Evolutionary conservation across 1,284 basidiomycete species (phyloP).

Genomic region (Leccinum griseonigrum): DNA sequence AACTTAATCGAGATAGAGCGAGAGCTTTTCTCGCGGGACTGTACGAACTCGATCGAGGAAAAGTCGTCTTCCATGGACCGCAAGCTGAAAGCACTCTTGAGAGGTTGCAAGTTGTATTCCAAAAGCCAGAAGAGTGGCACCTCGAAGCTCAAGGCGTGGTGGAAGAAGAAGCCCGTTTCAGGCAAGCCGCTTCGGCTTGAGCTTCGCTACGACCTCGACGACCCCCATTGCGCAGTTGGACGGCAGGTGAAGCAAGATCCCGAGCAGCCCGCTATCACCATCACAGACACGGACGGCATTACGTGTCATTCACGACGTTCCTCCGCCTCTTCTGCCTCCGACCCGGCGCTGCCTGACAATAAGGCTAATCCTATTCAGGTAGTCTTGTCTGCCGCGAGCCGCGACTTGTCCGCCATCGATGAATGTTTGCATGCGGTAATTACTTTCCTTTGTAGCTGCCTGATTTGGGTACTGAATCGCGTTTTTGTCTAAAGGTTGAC

Average conservation of each 20-base stretch:
- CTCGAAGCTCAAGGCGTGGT: constrained; percentile 58
- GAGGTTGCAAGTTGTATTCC: constrained; percentile 39
- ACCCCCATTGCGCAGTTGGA: constrained; percentile 38
- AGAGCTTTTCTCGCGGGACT: constrained; percentile 31
- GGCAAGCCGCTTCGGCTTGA: constrained; percentile 37
- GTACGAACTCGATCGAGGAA: constrained; percentile 27
- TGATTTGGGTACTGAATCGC: constrained; percentile 15
- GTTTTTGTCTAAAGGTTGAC: constrained; percentile 41
- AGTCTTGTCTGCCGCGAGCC: constrained; percentile 48
- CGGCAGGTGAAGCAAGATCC: constrained; percentile 34
- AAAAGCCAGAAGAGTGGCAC: constrained; percentile 37
- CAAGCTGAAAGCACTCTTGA: constrained; percentile 36
- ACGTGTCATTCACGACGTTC: constrained; percentile 14
- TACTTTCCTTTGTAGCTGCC: constrained; percentile 7
- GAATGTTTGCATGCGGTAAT: constrained; percentile 35
- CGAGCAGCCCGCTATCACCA: constrained; percentile 20
- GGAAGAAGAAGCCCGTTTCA: constrained; percentile 52
- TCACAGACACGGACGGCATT: constrained; percentile 27
- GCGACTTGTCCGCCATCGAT: constrained; percentile 53
- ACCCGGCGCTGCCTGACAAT: constrained; percentile 10
- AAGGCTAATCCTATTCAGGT: constrained; percentile 42
- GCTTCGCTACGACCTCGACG: constrained; percentile 37
- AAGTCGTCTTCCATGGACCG: constrained; percentile 33
- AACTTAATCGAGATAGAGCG: constrained; percentile 40
- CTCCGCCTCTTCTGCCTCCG: constrained; percentile 2